Base-by-base conservation (phyloP, 345 rosid genomes). In the Salix arbutifolia region DNA sequence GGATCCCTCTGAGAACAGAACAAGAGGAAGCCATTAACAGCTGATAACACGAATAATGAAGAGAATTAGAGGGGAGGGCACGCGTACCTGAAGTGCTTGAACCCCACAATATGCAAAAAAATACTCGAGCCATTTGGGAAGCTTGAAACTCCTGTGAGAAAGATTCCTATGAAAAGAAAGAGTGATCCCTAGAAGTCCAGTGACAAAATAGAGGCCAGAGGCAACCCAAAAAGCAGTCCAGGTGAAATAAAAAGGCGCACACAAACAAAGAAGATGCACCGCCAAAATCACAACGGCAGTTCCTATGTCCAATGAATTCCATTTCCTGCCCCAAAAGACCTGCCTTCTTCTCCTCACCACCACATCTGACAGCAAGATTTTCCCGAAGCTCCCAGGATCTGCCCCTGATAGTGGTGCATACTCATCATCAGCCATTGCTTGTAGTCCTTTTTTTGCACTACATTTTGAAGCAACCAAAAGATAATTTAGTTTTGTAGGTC, bases 91-190 rank as follows among this genome's bases (percentile, higher is more conserved):
- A 75, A 92, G 89, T 44, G 98, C 96, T n/a, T 83, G 89, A 76
- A 84, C 89, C 60, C 94, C 97, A 70, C 94, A 93, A 77, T 90
- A 91, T 42, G 99, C 97, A 70, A 91, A 95, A 17, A 82, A 14
- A 77, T 95, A 95, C 83, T 93, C 97, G 28, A 95, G 97, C 96
- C 90, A 89, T 76, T 89, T 93, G 18, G 97, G 93, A 33, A 94
- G 87, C 85, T 88, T 88, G 80, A 94, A 94, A 76, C 92, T 90
- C 71, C 88, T 84, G 31, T 94, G 97, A 72, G 97, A 84, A 28
- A 91, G 91, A 78, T 90, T 91, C 60, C 97, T 83, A 65, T 94
- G 97, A 23, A 78, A 94, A 50, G 94, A 94, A 42, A 94, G 81
- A 37, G 97, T 90, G 46, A 93, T 89, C 28, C 98, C 97, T 74